Conservation (phyloP, 352 stramenopile species). For the Pilasporangium apinafurcum region DNA sequence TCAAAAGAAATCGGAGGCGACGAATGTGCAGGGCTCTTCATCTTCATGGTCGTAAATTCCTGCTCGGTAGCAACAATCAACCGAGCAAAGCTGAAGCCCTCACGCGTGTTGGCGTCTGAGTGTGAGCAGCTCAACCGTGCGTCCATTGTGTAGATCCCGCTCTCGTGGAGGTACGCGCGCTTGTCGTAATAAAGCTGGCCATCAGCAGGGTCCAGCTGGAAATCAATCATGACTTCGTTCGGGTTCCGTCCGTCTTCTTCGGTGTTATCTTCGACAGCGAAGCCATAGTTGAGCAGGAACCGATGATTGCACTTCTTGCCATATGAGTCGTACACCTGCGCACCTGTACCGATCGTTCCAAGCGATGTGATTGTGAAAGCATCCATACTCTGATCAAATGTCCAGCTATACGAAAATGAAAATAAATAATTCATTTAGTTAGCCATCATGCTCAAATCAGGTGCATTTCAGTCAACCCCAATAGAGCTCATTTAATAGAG, state of each 20-base stretch:
- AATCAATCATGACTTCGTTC: conserved; percentile 94
- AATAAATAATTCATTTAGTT: no score
- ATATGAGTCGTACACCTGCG: conserved; percentile 99
- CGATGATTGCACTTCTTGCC: conserved; percentile 99
- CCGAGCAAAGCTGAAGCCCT: conserved; percentile 81
- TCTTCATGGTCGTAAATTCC: conserved; percentile 83
- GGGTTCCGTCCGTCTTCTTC: conserved; percentile 97
- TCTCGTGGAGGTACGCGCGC: conserved; percentile 79
- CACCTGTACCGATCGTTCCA: conserved; percentile 59
- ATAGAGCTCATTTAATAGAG: conserved; percentile 82
- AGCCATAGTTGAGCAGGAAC: conserved; percentile 99
- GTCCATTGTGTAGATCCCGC: conserved; percentile 84
- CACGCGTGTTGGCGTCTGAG: conserved; percentile 79
- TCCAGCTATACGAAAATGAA: conserved; percentile 54
- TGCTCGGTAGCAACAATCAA: conserved; percentile 79
- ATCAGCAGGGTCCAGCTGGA: conserved; percentile 57
- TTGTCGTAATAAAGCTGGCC: conserved; percentile 83
- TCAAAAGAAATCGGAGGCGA: conserved; percentile 79
- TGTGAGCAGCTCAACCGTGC: conserved; percentile 80
- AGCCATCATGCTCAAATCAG: no score
- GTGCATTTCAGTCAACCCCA: neutral
- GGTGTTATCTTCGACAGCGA: conserved; percentile 98
- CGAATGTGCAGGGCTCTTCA: conserved; percentile 67
- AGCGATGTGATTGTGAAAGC: conserved; percentile 89
- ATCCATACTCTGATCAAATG: conserved; percentile 78